Percentiles rank a stretch among this genome's conserved stretches.
phyloP scores from a whole-genome alignment of 495 filamentous ascomycete genomes.

The Penicillium waksmanii region DNA sequence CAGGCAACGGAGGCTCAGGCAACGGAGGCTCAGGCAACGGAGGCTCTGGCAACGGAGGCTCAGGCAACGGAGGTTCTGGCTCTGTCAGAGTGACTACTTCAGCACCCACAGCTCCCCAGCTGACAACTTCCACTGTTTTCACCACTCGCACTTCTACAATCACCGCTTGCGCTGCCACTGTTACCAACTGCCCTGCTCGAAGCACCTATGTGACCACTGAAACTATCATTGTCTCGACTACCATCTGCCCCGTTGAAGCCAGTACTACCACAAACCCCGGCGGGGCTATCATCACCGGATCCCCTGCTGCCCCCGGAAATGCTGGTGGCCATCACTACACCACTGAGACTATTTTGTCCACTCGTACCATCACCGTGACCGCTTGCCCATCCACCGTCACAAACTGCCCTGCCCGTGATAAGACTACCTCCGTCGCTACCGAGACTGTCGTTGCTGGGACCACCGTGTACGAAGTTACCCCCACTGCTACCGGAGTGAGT shows the following conservation, averaged over 20 bases:
- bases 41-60: neutral
- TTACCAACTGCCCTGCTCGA: slow-evolving; percentile 31
- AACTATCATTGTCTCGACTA: slow-evolving; percentile 31
- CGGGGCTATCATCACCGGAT: slow-evolving; percentile 11
- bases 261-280: slow-evolving; percentile 13
- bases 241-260: slow-evolving; percentile 32
- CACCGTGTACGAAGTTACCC: slow-evolving; percentile 10
- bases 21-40: neutral
- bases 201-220: slow-evolving; percentile 26
- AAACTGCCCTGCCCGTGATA: slow-evolving; percentile 25
- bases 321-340: slow-evolving; percentile 8
- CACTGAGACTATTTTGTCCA: slow-evolving; percentile 23
- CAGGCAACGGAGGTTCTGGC: neutral
- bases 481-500: neutral
- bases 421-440: slow-evolving; percentile 24
- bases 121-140: slow-evolving; percentile 42
- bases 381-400: slow-evolving; percentile 28
- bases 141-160: slow-evolving; percentile 38
- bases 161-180: slow-evolving; percentile 35
- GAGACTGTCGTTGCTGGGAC: slow-evolving; percentile 27
- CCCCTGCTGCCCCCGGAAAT: slow-evolving; percentile 7
- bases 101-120: neutral
- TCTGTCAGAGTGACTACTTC: neutral
- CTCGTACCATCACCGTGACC: slow-evolving; percentile 22
- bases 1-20: neutral